Evolutionary conservation across 2,329 filamentous ascomycete genomes (phyloP).

Genomic region (Hirsutella rhossiliensis): DNA sequence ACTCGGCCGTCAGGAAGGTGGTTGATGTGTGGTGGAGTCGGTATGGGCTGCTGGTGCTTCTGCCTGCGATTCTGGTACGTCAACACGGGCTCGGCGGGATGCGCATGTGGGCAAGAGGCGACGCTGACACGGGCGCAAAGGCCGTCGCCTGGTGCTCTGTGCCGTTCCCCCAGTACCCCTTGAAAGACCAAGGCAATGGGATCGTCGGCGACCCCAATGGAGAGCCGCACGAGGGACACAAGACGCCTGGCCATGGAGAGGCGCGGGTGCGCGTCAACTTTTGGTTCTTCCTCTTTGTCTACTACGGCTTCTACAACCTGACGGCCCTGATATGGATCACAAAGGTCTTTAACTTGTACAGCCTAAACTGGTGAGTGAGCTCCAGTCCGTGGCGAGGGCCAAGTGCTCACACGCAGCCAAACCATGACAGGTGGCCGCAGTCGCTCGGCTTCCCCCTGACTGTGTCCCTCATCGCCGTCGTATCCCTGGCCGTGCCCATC

Average conservation of each 20-base stretch:
- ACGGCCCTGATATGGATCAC: conserved; percentile 60
- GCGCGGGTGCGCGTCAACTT: conserved; percentile 55
- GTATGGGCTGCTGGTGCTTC: conserved; percentile 46
- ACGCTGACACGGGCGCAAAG: conserved; percentile 17
- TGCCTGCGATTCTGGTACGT: conserved; percentile 48
- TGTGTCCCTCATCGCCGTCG: conserved; percentile 44
- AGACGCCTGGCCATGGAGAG: conserved; percentile 48
- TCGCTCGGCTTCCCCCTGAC: conserved; percentile 54
- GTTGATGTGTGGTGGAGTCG: conserved; percentile 53
- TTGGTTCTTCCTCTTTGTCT: conserved; percentile 60
- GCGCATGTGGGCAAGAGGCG: background rate
- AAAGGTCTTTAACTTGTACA: conserved; percentile 60
- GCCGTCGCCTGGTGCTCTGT: conserved; percentile 53
- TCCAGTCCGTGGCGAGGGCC: conserved; percentile 4
- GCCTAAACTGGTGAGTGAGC: conserved; percentile 45
- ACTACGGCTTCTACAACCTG: conserved; percentile 58
- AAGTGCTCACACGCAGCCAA: conserved; percentile 10
- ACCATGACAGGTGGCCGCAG: conserved; percentile 37
- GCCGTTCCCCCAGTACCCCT: conserved; percentile 51
- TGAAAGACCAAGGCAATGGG: conserved; percentile 25
- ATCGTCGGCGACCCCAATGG: conserved; percentile 6
- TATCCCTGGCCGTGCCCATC: conserved; percentile 48
- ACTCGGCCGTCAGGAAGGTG: conserved; percentile 42
- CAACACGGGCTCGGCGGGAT: background rate
- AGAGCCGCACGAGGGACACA: conserved; percentile 15